Evolutionary conservation across 441 rosid genomes (phyloP), one percentile per base, ranked within the genome.

Genomic region (Pelargonium cotyledonis): DNA sequence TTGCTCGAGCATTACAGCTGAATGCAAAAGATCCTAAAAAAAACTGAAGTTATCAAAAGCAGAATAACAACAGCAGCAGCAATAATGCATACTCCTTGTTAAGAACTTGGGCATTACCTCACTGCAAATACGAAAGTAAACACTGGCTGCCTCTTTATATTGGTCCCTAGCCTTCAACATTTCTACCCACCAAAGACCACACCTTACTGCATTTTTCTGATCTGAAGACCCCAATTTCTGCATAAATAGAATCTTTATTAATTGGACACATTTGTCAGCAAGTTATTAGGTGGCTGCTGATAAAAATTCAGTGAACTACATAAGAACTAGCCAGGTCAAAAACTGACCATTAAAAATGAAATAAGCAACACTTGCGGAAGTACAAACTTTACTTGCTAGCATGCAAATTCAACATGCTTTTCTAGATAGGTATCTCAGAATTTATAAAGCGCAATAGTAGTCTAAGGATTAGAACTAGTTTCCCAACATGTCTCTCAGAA

Each of bases 171-270:
- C 77, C 88, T 92, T 92, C 69, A 95, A 73, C 98, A 95, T 92
- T 81, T 90, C 98, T 68, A 86, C 80, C 98, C 99, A 95, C 99
- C 98, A 92, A 77, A 95, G 97, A 70, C 98, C 99, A 77, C 98
- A 92, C 72, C 99, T 86, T 66, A 86, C 84, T 76, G 96, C 88
- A 89, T 86, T 85, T 80, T 85, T 90, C 75, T 84, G 88, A 81
- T 94, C 95, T 78, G 86, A 69, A 70, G 90, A 70, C 72, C 93
- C 98, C 76, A 83, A 80, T 84, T 88, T 95, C 99, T 95, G 79
- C 82, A 78, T 12, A 61, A 72, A 69, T 49, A 63, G 47, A 65
- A 74, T 62, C 29, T 47, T 29, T 35, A 65, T 47, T 65, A 31
- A 19, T 26, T 29, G 65, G 23, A 63, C 29, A 65, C 15, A 15